Percentiles rank a stretch among this genome's conserved stretches.
Evolutionary conservation across 192 early-diverging fungal species (phyloP).

Genomic region (Coemansia sp.): DNA sequence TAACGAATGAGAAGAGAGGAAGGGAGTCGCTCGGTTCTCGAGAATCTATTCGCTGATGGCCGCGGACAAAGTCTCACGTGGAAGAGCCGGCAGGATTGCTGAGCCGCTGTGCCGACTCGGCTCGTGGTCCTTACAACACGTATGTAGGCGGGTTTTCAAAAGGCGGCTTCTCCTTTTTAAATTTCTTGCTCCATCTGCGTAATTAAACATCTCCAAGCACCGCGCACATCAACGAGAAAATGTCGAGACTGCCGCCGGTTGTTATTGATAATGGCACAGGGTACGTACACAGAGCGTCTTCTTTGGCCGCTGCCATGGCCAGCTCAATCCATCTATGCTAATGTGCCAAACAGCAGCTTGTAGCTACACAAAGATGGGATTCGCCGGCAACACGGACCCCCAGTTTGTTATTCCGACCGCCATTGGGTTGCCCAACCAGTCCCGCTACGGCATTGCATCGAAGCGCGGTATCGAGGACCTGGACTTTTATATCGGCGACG

Average conservation of each 20-base stretch:
- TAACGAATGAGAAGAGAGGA: slow-evolving; percentile 11
- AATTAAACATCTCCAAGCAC: neutral
- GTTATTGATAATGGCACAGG: slow-evolving; percentile 99
- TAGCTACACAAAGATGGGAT: slow-evolving; percentile 95
- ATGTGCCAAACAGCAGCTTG: neutral
- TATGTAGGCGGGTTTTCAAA: neutral
- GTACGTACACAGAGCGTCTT: slow-evolving; percentile 46
- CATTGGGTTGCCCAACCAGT: slow-evolving; percentile 65
- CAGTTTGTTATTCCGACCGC: slow-evolving; percentile 96
- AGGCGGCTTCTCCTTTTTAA: neutral
- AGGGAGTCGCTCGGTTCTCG: neutral
- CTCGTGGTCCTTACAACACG: neutral
- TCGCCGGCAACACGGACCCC: slow-evolving; percentile 94
- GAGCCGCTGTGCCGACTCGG: neutral
- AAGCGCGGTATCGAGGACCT: slow-evolving; percentile 98
- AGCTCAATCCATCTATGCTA: neutral
- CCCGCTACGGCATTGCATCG: slow-evolving; percentile 74
- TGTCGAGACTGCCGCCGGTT: slow-evolving; percentile 66
- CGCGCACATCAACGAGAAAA: slow-evolving; percentile 5
- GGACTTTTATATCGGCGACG: slow-evolving; percentile 97
- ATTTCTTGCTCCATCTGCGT: neutral
- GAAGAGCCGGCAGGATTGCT: neutral
- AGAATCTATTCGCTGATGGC: neutral
- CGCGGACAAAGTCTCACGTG: neutral
- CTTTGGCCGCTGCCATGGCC: neutral